Conservation (phyloP, 371 early-diverging fungal species). For the Apophysomyces variabilis region DNA sequence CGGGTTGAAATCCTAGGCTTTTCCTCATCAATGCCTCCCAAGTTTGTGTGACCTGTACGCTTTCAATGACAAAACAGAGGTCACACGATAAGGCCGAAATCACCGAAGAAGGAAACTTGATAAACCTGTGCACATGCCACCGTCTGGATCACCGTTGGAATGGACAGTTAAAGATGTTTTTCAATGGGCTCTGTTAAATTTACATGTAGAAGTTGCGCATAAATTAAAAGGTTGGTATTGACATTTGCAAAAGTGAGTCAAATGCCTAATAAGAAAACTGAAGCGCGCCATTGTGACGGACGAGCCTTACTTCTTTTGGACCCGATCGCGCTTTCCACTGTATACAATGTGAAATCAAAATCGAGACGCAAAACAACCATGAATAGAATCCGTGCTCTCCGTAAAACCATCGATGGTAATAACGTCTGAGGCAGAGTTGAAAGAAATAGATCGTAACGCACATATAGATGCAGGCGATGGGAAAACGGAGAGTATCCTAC, state of each 20-base stretch:
- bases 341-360: not conserved
- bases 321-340: not conserved
- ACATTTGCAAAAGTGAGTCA: not conserved
- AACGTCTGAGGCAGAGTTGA: not conserved
- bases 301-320: too few species aligned
- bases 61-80: too few species aligned
- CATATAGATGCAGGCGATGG: not conserved
- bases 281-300: too few species aligned
- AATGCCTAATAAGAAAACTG: too few species aligned
- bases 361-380: not conserved
- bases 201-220: not conserved
- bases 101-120: too few species aligned
- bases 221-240: not conserved
- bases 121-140: too few species aligned
- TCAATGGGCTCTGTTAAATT: not conserved
- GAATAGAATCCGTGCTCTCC: not conserved
- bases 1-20: too few species aligned
- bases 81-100: too few species aligned
- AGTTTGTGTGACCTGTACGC: too few species aligned
- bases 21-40: too few species aligned
- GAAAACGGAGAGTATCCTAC: not conserved
- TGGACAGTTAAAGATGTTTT: not conserved
- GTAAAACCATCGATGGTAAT: not conserved
- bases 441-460: not conserved
- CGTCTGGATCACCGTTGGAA: not conserved